Percentiles rank a stretch among this genome's conserved stretches.
Evolutionary conservation across 2,329 filamentous ascomycete genomes (phyloP).

Genomic region (Neurospora crassa): DNA sequence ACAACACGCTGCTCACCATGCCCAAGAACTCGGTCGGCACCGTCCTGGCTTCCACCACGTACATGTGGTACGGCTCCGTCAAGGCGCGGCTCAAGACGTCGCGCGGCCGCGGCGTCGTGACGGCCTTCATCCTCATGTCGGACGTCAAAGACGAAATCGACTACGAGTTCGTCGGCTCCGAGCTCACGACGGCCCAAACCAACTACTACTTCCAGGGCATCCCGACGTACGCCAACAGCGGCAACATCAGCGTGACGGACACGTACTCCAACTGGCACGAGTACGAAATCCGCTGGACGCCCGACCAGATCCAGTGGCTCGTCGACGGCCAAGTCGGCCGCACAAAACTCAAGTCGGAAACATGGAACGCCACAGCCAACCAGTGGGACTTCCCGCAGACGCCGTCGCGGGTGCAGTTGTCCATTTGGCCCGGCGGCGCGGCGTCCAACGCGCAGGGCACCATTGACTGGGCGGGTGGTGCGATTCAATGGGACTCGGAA

Average conservation of each 20-base stretch:
- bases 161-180: conserved; percentile 84
- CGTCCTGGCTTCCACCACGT: conserved; percentile 70
- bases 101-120: conserved; percentile 82
- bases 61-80: conserved; percentile 96
- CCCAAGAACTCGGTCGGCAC: conserved; percentile 76
- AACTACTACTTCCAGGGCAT: conserved; percentile 98
- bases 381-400: conserved; percentile 87
- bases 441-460: conserved; percentile 73
- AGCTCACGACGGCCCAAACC: conserved; percentile 71
- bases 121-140: conserved; percentile 88
- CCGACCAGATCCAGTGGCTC: conserved; percentile 76
- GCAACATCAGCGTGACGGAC: conserved; percentile 57
- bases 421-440: conserved; percentile 89
- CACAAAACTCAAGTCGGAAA: conserved; percentile 63
- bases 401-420: conserved; percentile 81
- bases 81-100: conserved; percentile 77
- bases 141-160: conserved; percentile 98
- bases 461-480: conserved; percentile 82
- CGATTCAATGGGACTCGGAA: conserved; percentile 73
- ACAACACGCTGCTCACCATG: conserved; percentile 80
- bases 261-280: conserved; percentile 74
- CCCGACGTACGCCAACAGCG: conserved; percentile 67
- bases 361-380: conserved; percentile 76
- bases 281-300: conserved; percentile 90
- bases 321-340: conserved; percentile 75